Evolutionary conservation across 106 monocot genomes (phyloP).

Genomic region (Ottelia alismoides): DNA sequence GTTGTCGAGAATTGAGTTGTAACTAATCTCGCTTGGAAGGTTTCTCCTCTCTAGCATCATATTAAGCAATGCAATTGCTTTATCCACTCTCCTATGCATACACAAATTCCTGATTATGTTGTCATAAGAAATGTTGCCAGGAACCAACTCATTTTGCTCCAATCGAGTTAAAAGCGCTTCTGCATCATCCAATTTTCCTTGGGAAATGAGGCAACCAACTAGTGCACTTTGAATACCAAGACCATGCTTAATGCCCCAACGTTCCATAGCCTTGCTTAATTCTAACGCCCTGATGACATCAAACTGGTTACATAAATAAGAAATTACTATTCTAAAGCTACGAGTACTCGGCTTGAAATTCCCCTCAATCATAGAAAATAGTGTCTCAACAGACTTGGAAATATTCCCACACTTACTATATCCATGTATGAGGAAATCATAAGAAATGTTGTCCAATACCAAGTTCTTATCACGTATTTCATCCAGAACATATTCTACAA

Average conservation of each 20-base stretch:
- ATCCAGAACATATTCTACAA: slow-evolving; percentile 41
- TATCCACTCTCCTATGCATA: slow-evolving; percentile 26
- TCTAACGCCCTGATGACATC: slow-evolving; percentile 45
- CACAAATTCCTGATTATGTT: slow-evolving; percentile 52
- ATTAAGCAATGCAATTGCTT: slow-evolving; percentile 54
- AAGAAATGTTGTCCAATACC: slow-evolving; percentile 38
- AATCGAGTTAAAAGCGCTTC: slow-evolving; percentile 25
- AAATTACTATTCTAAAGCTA: slow-evolving; percentile 40
- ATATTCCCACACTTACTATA: slow-evolving; percentile 47
- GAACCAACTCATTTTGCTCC: slow-evolving; percentile 17
- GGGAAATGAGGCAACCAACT: slow-evolving; percentile 26
- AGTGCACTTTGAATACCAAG: slow-evolving; percentile 34
- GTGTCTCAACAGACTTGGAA: slow-evolving; percentile 24
- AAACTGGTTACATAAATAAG: slow-evolving; percentile 30
- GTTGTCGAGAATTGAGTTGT: slow-evolving; percentile 40
- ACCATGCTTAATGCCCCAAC: slow-evolving; percentile 35
- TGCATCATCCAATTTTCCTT: slow-evolving; percentile 37
- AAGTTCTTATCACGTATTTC: slow-evolving; percentile 39
- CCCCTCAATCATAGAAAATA: slow-evolving; percentile 37
- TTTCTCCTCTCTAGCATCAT: slow-evolving; percentile 63
- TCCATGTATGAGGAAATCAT: slow-evolving; percentile 73
- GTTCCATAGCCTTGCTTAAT: slow-evolving; percentile 40
- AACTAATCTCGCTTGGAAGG: slow-evolving; percentile 57
- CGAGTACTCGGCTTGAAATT: slow-evolving; percentile 54
- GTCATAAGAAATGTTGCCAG: slow-evolving; percentile 23